Percentiles rank a stretch among this genome's conserved stretches.
Conservation (phyloP, 495 filamentous ascomycete genomes). For the Penicillium pulvis region DNA sequence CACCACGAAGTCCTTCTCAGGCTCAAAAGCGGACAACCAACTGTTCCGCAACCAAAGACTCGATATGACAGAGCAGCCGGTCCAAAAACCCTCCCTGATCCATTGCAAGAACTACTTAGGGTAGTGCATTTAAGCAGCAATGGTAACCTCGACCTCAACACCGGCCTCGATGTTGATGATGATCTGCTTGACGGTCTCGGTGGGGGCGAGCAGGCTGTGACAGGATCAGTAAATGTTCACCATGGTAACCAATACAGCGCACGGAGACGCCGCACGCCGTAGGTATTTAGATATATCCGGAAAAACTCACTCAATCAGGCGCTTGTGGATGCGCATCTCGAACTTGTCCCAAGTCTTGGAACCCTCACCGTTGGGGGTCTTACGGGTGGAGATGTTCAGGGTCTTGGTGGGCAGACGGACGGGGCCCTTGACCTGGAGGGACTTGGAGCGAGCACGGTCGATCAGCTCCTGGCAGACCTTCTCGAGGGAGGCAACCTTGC, state of each 20-base stretch:
- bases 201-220: conserved; percentile 86
- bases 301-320: conserved; percentile 80
- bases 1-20: conserved; percentile 23
- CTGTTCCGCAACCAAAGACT: conserved; percentile 5
- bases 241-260: background rate
- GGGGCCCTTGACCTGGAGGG: conserved; percentile 96
- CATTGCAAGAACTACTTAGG: conserved; percentile 17
- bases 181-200: conserved; percentile 99
- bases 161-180: conserved; percentile 99
- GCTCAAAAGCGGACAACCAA: conserved; percentile 22
- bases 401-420: conserved; percentile 98
- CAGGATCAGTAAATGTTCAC: conserved; percentile 12
- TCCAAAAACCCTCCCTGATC: conserved; percentile 27
- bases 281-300: background rate
- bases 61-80: conserved; percentile 10
- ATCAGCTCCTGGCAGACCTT: conserved; percentile 98
- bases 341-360: conserved; percentile 99
- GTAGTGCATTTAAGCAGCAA: conserved; percentile 77
- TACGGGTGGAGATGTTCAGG: conserved; percentile 91
- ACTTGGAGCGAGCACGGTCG: conserved; percentile 98
- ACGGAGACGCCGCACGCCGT: background rate
- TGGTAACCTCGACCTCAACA: conserved; percentile 99
- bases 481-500: conserved; percentile 92
- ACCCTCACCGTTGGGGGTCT: conserved; percentile 98
- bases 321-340: conserved; percentile 99